phyloP scores from a whole-genome alignment of 495 filamentous ascomycete species.

The Podospora tetraspora region DNA sequence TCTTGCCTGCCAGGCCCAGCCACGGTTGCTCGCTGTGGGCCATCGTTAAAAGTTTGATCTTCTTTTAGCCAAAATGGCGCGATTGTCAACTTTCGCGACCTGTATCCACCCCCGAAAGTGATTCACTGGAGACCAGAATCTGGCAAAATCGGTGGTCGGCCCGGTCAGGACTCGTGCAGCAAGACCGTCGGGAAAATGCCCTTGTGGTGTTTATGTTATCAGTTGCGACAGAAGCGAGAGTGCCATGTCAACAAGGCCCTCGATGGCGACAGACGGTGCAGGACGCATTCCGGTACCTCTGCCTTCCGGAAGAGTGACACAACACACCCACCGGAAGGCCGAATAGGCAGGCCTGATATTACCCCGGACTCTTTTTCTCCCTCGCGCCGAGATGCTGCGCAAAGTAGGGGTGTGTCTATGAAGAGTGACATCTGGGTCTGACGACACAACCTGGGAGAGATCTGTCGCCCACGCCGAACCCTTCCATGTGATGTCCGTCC shows the following conservation, averaged over 20 bases:
- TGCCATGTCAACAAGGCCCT: conserved; percentile 2
- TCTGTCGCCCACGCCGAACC: background rate
- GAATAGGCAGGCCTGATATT: conserved; percentile 3
- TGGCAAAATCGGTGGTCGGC: conserved; percentile 45
- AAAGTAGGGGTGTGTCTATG: background rate
- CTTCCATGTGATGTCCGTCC: background rate
- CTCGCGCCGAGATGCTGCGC: background rate
- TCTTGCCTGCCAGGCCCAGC: background rate
- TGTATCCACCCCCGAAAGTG: conserved; percentile 18
- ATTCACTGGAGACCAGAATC: conserved; percentile 27
- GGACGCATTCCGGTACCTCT: background rate
- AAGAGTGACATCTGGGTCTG: background rate
- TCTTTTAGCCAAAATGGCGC: conserved; percentile 44
- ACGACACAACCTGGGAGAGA: conserved; percentile 1
- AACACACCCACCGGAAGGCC: background rate
- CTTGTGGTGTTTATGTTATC: conserved; percentile 8
- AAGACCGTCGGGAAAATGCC: conserved; percentile 10
- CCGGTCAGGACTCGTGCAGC: conserved; percentile 27
- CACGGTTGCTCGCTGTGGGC: conserved; percentile 14
- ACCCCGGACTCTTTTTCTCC: background rate
- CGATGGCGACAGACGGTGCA: background rate
- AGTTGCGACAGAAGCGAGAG: conserved; percentile 8
- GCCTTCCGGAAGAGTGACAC: background rate
- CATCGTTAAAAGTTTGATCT: conserved; percentile 38
- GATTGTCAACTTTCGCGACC: conserved; percentile 14